A percentile compares a stretch with the other conserved stretches of the same genome.
phyloP scores from a whole-genome alignment of 495 filamentous ascomycete genomes.

The Pyrenula massariospora region DNA sequence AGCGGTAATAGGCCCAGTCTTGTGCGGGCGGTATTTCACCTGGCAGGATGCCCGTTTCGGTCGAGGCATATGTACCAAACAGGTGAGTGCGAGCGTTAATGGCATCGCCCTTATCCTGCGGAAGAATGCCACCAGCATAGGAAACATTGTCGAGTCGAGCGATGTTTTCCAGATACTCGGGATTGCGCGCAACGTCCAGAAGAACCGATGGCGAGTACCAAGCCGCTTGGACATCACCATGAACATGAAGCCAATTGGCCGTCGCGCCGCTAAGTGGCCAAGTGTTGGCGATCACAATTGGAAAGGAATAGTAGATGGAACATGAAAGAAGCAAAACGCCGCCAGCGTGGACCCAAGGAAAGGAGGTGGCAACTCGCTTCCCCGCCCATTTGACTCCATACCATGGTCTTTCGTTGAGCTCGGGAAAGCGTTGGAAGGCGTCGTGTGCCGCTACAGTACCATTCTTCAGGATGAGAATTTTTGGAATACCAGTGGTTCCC shows the following conservation, averaged over 20 bases:
- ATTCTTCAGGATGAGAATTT: too few species aligned
- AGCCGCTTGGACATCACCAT: slow-evolving; percentile 1
- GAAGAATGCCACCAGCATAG: slow-evolving; percentile 12
- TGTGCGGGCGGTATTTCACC: slow-evolving; percentile 10
- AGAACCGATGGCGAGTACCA: slow-evolving; percentile 2
- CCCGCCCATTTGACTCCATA: too few species aligned
- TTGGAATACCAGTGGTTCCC: too few species aligned
- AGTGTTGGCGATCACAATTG: too few species aligned
- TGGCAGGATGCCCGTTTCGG: slow-evolving; percentile 24
- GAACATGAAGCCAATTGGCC: not conserved
- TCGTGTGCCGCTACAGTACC: too few species aligned
- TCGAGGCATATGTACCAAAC: slow-evolving; percentile 10
- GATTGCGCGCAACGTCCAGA: slow-evolving; percentile 3
- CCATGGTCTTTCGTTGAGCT: too few species aligned
- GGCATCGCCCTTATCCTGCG: slow-evolving; percentile 11
- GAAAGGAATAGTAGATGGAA: too few species aligned
- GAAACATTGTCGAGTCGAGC: slow-evolving; percentile 4
- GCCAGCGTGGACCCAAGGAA: too few species aligned
- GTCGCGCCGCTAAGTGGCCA: too few species aligned
- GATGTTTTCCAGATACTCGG: slow-evolving; percentile 4
- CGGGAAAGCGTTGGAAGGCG: too few species aligned
- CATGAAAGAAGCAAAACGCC: too few species aligned
- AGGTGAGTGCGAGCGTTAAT: slow-evolving; percentile 11
- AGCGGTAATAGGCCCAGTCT: slow-evolving; percentile 32
- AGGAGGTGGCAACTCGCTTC: too few species aligned